Conservation (phyloP, 495 filamentous ascomycete genomes). For the Tuber calosporum region DNA sequence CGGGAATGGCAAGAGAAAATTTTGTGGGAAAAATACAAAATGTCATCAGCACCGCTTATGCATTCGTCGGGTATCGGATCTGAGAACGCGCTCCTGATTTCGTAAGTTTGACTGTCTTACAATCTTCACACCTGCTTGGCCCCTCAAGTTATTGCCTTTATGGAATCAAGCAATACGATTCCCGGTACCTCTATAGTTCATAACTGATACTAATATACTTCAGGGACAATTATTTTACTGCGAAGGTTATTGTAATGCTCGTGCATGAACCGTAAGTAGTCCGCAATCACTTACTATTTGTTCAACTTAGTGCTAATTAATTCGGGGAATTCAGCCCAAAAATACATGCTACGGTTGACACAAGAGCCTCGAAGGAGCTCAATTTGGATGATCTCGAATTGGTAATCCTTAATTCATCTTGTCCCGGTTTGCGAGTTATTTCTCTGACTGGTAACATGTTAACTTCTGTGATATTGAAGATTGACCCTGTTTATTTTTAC, state of each 20-base stretch:
- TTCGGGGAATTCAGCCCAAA: constrained; percentile 43
- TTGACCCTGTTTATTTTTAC: constrained; percentile 70
- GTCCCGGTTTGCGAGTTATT: background rate
- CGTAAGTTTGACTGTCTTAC: background rate
- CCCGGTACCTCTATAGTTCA: background rate
- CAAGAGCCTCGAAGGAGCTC: constrained; percentile 41
- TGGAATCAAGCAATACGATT: background rate
- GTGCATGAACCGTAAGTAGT: constrained; percentile 47
- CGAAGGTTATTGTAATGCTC: constrained; percentile 27
- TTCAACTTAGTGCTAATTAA: background rate
- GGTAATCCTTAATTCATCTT: constrained; percentile 46
- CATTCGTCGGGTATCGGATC: background rate
- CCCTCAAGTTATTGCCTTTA: background rate
- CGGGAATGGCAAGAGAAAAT: constrained; percentile 62
- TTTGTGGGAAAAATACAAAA: constrained; percentile 58
- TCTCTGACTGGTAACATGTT: background rate
- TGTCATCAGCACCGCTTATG: background rate
- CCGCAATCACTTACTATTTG: constrained; percentile 18
- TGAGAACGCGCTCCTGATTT: background rate
- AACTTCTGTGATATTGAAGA: constrained; percentile 45
- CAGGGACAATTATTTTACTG: background rate
- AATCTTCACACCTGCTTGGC: background rate
- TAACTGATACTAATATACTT: background rate
- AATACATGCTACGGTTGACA: constrained; percentile 42
- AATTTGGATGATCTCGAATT: constrained; percentile 41